These are phyloP conservation scores for Fusarium solani-melongenae DNA, from an alignment of 2,329 filamentous ascomycete species.

Conservation along the genomic window DNA sequence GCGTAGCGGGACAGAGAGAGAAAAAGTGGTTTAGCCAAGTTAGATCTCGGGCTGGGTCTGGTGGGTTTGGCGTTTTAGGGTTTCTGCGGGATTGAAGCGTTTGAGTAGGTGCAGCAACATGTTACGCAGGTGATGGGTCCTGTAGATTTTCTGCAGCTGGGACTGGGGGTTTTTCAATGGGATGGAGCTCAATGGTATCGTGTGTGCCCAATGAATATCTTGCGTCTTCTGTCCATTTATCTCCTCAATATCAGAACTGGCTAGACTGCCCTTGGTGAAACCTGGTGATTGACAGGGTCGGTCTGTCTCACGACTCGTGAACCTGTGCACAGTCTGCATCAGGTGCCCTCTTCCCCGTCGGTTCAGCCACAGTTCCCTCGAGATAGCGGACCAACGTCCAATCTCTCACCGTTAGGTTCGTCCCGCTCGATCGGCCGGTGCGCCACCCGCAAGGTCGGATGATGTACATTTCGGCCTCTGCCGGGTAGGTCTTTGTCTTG, in stretches of 20 bases:
- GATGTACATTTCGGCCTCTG: background rate
- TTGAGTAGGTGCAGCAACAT: background rate
- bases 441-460: conserved; percentile 5
- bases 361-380: conserved; percentile 7
- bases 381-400: conserved; percentile 13
- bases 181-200: background rate
- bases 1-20: conserved; percentile 9
- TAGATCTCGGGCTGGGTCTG: background rate
- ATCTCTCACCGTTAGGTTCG: background rate
- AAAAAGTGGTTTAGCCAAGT: background rate
- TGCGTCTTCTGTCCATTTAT: background rate
- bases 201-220: background rate
- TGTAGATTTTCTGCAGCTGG: background rate
- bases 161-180: background rate
- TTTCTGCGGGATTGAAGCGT: conserved; percentile 9
- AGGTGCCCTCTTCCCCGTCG: background rate
- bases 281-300: background rate
- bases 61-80: conserved; percentile 22
- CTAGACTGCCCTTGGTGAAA: background rate
- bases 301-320: conserved; percentile 21
- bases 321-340: conserved; percentile 23
- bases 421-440: background rate
- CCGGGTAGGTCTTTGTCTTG: background rate
- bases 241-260: background rate
- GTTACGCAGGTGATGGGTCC: background rate